phyloP scores from a whole-genome alignment of 2,329 filamentous ascomycete species.

The Cytospora chrysosperma region DNA sequence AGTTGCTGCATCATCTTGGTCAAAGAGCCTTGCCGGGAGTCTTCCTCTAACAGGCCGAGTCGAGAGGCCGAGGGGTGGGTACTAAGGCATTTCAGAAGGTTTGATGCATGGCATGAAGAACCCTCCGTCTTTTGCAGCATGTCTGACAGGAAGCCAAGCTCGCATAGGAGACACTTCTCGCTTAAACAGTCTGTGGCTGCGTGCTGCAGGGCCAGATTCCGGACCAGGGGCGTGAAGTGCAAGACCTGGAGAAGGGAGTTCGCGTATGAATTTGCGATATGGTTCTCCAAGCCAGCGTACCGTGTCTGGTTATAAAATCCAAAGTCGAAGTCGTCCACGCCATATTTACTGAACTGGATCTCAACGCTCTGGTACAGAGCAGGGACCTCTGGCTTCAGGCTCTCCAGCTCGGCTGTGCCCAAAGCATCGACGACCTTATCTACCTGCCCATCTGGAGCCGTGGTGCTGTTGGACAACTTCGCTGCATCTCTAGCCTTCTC shows the following conservation, averaged over 20 bases:
- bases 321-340: conserved; percentile 99
- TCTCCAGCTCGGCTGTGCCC: conserved; percentile 68
- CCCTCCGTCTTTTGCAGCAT: conserved; percentile 97
- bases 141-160: conserved; percentile 92
- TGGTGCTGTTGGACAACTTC: conserved; percentile 44
- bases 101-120: conserved; percentile 93
- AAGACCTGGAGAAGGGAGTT: conserved; percentile 90
- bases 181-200: conserved; percentile 80
- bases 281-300: conserved; percentile 90
- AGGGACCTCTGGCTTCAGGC: conserved; percentile 77
- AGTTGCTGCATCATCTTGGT: conserved; percentile 83
- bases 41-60: conserved; percentile 82
- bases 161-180: conserved; percentile 85
- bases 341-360: conserved; percentile 98
- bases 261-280: conserved; percentile 95
- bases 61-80: conserved; percentile 75
- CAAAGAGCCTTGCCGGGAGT: conserved; percentile 68
- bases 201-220: conserved; percentile 86
- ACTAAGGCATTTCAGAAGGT: conserved; percentile 86
- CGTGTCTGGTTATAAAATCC: conserved; percentile 94
- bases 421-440: conserved; percentile 65
- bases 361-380: conserved; percentile 91
- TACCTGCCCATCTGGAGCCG: conserved; percentile 41
- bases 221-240: conserved; percentile 83
- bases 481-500: conserved; percentile 78